Evolutionary conservation across 345 rosid species (phyloP), one percentile per base, ranked within the genome.

Genomic region (Brassica rapa): DNA sequence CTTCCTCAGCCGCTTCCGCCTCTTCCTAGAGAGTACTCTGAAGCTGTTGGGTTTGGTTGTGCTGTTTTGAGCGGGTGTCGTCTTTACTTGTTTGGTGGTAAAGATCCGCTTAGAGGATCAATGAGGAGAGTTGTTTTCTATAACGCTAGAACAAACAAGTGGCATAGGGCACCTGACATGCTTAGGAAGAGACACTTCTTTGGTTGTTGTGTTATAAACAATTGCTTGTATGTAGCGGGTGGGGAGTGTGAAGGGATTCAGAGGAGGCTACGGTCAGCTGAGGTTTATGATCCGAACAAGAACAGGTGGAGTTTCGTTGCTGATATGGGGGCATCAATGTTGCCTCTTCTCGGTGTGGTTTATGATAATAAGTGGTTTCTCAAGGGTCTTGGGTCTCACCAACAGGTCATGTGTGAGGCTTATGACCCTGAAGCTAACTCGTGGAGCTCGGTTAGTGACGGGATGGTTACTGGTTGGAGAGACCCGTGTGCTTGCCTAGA

Each of bases 261-360:
- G 35, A 85, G 98, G 85, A 90, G 97, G 15, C 90, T 94, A 2
- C 93, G 98, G 0, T 90, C 98, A 43, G 98, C 95, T 66, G 98
- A 94, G 81, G 89, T 94, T 82, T 94, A 90, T 81, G 98, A 94
- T 70, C 98, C 97, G 27, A 94, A 87, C 81, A 89, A 77, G 86
- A 85, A 84, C 73, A 76, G 95, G 14, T 94, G 98, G 98, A 89
- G 87, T 86, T 91, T 92, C 70, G 80, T 94, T 60, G 83, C 96
- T 30, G 98, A 94, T 84, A 92, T 94, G 98, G 91, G 95, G 75
- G 92, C 98, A 0, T 97, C 98, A 41, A 94, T 94, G 98, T 93
- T 92, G 75, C 97, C 98, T 66, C 89, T 90, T 67, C 89, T 92
- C 41, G 97, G 98, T 63, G 98, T 94, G 30, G 89, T 94, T 56